Base-by-base conservation (phyloP, 2,329 filamentous ascomycete genomes). In the Keithomyces neogunnii region DNA sequence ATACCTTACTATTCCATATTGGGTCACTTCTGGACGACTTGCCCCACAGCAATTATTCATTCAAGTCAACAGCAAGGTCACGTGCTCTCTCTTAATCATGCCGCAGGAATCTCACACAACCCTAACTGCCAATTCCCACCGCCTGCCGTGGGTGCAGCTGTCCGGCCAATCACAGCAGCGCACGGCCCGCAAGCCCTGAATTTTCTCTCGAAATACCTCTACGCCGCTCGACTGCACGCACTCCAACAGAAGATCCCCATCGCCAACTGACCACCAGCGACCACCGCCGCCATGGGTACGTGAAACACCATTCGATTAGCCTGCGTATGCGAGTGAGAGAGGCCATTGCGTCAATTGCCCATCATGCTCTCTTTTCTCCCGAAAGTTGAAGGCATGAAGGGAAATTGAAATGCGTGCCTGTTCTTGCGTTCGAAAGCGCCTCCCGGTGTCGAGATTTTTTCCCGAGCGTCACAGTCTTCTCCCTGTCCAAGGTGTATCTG, bases 221-320 rank as follows among this genome's bases (percentile, higher is more conserved):
- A 31, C 50, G 51, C 56, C 46, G 49, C 54, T 56, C 40, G 7
- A 8, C 40, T 13, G 40, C 40, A 49, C 56, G 58, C 62, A 64
- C 35, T 68, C 64, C 63, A 67, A 33, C n/a, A 13, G 38, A 33
- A 46, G 28, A 31, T 29, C 56, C 57, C 59, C 58, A 68, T 66
- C 70, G 66, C 64, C 68, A 67, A 72, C 66, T 65, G 66, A 69
- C 66, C 65, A 68, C 60, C 62, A 64, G 57, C 63, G 63, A 62
- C 64, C 61, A 68, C 64, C 75, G 74, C 71, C 75, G 80, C 73
- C 72, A 82, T 82, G 78, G 78, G 78, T 82, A 82, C 73, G 78
- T 78, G 66, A 69, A 76, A 68, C 51, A 59, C 38, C 40, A 52
- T 52, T 57, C 52, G 49, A 54, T 62, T 57, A 69, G 67, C 68